Evolutionary conservation across 2,329 filamentous ascomycete species (phyloP).

Genomic region (Zalaria sp.): DNA sequence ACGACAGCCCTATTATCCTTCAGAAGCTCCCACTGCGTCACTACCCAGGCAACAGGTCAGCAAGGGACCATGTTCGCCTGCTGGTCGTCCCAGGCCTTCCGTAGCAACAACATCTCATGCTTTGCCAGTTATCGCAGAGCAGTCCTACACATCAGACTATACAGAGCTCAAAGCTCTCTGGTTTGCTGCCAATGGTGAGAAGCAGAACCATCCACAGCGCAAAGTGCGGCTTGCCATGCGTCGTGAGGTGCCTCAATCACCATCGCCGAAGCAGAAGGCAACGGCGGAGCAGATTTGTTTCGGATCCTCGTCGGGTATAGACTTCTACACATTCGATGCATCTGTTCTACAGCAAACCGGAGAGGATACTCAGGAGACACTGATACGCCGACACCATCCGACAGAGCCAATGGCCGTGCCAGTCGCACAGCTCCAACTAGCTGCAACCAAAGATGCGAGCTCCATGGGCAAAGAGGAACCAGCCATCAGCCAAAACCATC

Average conservation of each 20-base stretch:
- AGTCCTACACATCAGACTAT: constrained; percentile 1
- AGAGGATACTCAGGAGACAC: constrained; percentile 1
- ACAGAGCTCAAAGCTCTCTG: constrained; percentile 6
- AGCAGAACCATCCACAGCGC: background rate
- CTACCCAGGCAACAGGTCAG: constrained; percentile 1
- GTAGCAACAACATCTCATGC: background rate
- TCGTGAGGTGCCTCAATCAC: background rate
- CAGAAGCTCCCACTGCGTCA: background rate
- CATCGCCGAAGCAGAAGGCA: background rate
- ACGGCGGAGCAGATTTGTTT: background rate
- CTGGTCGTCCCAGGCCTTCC: background rate
- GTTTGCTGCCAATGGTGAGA: constrained; percentile 5
- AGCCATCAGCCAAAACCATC: background rate
- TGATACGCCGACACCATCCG: constrained; percentile 5
- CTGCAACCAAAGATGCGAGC: constrained; percentile 12
- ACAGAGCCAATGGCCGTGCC: constrained; percentile 4
- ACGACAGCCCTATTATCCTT: constrained; percentile 50
- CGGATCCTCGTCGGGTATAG: background rate
- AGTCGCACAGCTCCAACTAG: constrained; percentile 4
- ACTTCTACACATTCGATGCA: constrained; percentile 2
- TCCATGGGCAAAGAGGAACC: constrained; percentile 6
- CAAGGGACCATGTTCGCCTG: background rate
- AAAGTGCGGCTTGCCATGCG: constrained; percentile 5
- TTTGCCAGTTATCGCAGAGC: background rate
- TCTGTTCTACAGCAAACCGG: background rate